These are phyloP conservation scores for Gracilaria domingensis DNA, from an alignment of 23 red algal genomes.

Conservation along the genomic window DNA sequence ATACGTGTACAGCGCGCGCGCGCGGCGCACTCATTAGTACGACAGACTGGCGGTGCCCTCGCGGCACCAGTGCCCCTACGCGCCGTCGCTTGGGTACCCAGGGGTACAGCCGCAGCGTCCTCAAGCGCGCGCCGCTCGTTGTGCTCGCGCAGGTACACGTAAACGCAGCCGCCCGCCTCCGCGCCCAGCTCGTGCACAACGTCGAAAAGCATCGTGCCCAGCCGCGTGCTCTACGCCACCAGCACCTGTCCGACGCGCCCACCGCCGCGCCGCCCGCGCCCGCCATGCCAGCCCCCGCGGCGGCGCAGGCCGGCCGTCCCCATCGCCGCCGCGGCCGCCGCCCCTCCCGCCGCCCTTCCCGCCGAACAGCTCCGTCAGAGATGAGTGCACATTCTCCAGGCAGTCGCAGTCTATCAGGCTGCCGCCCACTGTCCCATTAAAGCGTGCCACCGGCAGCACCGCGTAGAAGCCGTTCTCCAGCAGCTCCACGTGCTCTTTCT, in stretches of 20 bases:
- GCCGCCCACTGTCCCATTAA: background rate
- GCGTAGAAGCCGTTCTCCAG: constrained; percentile 12
- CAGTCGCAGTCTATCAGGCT: constrained; percentile 1
- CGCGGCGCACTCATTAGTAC: background rate
- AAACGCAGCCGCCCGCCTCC: background rate
- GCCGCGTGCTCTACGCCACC: background rate
- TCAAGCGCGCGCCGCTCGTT: background rate
- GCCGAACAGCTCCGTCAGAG: background rate
- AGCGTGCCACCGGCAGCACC: background rate
- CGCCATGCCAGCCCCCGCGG: no score
- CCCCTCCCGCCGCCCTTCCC: no score
- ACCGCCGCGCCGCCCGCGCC: no score
- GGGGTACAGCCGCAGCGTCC: background rate
- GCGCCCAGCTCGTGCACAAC: background rate
- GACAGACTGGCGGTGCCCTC: background rate
- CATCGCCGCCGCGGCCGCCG: no score
- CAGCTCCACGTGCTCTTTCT: background rate
- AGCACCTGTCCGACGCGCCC: no score
- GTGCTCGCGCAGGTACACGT: constrained; percentile 1
- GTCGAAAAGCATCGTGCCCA: background rate
- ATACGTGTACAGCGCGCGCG: no score
- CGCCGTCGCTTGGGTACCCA: background rate
- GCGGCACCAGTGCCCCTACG: background rate
- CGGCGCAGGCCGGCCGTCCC: no score
- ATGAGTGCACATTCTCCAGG: background rate